These are phyloP conservation scores for Alternaria atra DNA, from an alignment of 2,329 filamentous ascomycete species.

Conservation along the genomic window DNA sequence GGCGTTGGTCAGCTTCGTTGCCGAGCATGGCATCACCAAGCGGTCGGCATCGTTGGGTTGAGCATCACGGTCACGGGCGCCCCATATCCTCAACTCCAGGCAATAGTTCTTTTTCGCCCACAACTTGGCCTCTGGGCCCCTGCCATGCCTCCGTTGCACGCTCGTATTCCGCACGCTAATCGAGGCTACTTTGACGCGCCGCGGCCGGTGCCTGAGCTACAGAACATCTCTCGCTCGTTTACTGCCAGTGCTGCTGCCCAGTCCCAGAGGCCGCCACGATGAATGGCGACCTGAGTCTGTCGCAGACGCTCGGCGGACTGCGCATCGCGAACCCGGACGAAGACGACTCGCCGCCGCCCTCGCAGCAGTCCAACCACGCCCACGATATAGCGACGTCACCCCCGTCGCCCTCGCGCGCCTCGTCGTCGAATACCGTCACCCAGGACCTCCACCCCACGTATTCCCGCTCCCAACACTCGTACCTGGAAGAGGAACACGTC, in stretches of 20 bases:
- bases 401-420: slow-evolving; percentile 42
- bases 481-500: slow-evolving; percentile 38
- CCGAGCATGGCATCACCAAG: slow-evolving; percentile 35
- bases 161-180: slow-evolving; percentile 23
- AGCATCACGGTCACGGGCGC: slow-evolving; percentile 21
- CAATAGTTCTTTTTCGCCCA: slow-evolving; percentile 20
- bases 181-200: slow-evolving; percentile 28
- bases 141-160: slow-evolving; percentile 37
- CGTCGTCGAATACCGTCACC: slow-evolving; percentile 52
- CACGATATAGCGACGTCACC: slow-evolving; percentile 21
- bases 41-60: background rate
- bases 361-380: slow-evolving; percentile 16
- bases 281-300: slow-evolving; percentile 92
- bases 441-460: slow-evolving; percentile 39
- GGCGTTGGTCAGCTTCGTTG: slow-evolving; percentile 12
- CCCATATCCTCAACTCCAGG: slow-evolving; percentile 30
- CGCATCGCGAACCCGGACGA: slow-evolving; percentile 97
- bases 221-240: slow-evolving; percentile 33
- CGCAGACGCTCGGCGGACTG: slow-evolving; percentile 89
- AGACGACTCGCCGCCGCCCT: slow-evolving; percentile 55
- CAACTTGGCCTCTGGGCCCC: slow-evolving; percentile 43
- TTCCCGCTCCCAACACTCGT: background rate
- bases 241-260: slow-evolving; percentile 31
- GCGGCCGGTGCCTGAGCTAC: slow-evolving; percentile 32
- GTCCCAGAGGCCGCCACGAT: slow-evolving; percentile 61